Conservation (phyloP, 495 filamentous ascomycete species). For the Talaromyces wortmannii region DNA sequence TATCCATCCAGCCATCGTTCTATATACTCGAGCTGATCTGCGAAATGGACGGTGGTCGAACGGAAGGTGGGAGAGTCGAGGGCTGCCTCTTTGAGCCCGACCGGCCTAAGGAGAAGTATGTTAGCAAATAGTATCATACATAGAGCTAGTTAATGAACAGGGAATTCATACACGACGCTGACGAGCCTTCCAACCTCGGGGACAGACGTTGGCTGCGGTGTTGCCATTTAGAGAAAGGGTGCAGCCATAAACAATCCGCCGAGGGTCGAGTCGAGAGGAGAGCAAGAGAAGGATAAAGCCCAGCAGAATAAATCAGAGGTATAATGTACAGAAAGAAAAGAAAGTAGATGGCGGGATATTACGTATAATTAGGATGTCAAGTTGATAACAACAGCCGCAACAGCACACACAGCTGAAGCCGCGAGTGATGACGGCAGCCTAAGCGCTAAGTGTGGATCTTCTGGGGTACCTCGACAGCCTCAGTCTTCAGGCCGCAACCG, state of each 20-base stretch:
- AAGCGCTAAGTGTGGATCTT: not conserved
- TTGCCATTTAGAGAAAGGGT: conserved; percentile 41
- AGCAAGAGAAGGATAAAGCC: not conserved
- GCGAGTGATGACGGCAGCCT: not conserved
- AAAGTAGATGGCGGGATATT: not conserved
- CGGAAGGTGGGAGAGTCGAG: conserved; percentile 95
- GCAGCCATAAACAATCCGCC: conserved; percentile 24
- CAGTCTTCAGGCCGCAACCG: not conserved
- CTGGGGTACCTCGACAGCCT: not conserved
- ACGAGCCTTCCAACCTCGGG: conserved; percentile 48
- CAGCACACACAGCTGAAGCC: no score
- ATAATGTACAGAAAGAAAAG: not conserved
- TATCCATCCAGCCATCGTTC: conserved; percentile 93
- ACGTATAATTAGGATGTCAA: not conserved
- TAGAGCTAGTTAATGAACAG: conserved; percentile 11
- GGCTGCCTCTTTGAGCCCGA: conserved; percentile 85
- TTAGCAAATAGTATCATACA: not conserved
- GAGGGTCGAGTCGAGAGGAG: not conserved
- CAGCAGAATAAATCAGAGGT: not conserved
- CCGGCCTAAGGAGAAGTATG: conserved; percentile 48
- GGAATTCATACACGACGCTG: conserved; percentile 43
- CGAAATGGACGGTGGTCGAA: conserved; percentile 79
- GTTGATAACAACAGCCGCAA: no score
- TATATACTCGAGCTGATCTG: conserved; percentile 83
- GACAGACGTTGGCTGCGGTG: conserved; percentile 32